Evolutionary conservation across 148 eudicot genomes (phyloP).

Genomic region (Diospyros lotus): DNA sequence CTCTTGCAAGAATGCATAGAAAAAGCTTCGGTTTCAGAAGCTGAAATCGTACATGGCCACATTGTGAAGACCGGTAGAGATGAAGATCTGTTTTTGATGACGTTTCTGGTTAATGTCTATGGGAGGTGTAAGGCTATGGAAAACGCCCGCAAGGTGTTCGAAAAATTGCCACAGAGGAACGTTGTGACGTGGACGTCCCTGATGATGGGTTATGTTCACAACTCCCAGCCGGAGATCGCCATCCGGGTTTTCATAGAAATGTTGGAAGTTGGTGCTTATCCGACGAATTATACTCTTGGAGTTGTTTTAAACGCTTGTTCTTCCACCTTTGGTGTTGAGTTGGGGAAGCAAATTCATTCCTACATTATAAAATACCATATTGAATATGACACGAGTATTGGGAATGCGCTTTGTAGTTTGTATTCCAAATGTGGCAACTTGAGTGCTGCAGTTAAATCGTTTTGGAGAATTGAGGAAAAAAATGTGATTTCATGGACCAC

Average conservation of each 20-base stretch:
- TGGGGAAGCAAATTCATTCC: constrained; percentile 61
- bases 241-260: constrained; percentile 42
- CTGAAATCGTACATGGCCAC: constrained; percentile 49
- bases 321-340: constrained; percentile 28
- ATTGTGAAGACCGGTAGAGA: constrained; percentile 53
- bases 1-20: constrained; percentile 55
- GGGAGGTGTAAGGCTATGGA: constrained; percentile 58
- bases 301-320: constrained; percentile 53
- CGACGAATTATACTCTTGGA: constrained; percentile 57
- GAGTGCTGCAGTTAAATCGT: constrained; percentile 49
- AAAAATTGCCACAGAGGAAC: constrained; percentile 46
- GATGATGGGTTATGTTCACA: constrained; percentile 64
- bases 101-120: constrained; percentile 59
- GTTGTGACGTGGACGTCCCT: constrained; percentile 73
- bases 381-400: constrained; percentile 49
- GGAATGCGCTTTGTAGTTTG: constrained; percentile 59
- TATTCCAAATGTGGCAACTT: constrained; percentile 49
- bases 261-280: constrained; percentile 53
- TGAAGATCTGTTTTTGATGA: constrained; percentile 53
- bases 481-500: constrained; percentile 78
- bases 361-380: constrained; percentile 49
- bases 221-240: constrained; percentile 45
- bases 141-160: constrained; percentile 52
- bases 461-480: constrained; percentile 46
- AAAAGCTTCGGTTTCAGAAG: constrained; percentile 32